Percentiles rank a stretch among this genome's conserved stretches.
phyloP scores from a whole-genome alignment of 306 rosid species.

The Quercus alba region DNA sequence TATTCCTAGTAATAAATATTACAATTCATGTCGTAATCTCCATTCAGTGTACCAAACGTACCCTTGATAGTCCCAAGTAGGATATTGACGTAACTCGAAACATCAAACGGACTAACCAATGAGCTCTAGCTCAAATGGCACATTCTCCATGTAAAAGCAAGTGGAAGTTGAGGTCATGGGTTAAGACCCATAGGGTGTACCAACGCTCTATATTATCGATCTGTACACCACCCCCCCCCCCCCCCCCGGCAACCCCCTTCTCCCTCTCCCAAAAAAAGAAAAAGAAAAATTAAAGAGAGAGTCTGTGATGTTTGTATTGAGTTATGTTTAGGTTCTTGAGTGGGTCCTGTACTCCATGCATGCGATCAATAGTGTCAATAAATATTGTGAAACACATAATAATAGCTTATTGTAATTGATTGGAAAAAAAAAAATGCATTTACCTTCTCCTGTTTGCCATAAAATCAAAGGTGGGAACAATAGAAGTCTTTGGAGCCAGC shows the following conservation, averaged over 20 bases:
- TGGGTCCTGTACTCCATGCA: background rate
- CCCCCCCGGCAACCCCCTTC: too few species aligned
- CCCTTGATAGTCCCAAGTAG: background rate
- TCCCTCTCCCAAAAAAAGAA: too few species aligned
- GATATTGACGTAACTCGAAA: background rate
- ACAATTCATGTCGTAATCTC: too few species aligned
- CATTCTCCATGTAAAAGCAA: too few species aligned
- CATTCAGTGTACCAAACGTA: too few species aligned
- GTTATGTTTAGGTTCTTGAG: background rate
- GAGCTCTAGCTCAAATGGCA: too few species aligned
- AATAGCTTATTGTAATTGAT: background rate
- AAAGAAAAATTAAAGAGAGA: too few species aligned
- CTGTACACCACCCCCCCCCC: background rate
- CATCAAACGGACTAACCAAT: background rate
- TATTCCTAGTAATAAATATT: too few species aligned
- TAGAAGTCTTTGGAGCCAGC: constrained; percentile 75
- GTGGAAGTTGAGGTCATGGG: too few species aligned
- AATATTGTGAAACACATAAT: background rate
- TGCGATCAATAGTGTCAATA: background rate
- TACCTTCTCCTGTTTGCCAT: constrained; percentile 81
- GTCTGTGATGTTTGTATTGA: too few species aligned
- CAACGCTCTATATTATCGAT: too few species aligned
- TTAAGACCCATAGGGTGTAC: too few species aligned
- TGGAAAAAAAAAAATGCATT: constrained; percentile 13
- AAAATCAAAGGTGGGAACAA: constrained; percentile 63